These are phyloP conservation scores for Cutaneotrichosporon sp. DNA, from an alignment of 1,284 basidiomycete genomes.

Conservation along the genomic window DNA sequence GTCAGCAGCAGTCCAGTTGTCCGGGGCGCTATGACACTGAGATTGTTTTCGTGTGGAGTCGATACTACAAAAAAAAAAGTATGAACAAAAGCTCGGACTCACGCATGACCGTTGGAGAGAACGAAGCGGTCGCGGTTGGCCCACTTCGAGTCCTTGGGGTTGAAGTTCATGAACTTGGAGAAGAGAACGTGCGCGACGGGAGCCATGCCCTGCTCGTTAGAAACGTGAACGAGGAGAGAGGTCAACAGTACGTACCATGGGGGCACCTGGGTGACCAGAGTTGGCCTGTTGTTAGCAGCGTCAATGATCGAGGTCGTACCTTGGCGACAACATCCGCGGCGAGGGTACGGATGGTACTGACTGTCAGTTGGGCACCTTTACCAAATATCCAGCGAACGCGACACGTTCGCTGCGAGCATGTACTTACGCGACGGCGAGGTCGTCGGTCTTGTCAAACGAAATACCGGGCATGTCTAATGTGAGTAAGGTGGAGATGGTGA, in stretches of 20 bases:
- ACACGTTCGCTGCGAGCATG: neutral
- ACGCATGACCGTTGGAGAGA: constrained; percentile 51
- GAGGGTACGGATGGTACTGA: constrained; percentile 51
- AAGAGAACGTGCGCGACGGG: constrained; percentile 83
- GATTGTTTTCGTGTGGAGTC: no score
- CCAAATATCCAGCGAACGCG: no score
- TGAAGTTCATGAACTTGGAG: constrained; percentile 72
- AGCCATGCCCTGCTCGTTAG: constrained; percentile 59
- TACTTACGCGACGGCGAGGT: constrained; percentile 44
- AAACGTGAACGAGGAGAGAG: no score
- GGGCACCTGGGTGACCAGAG: constrained; percentile 88
- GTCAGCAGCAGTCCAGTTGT: no score
- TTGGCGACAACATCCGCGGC: constrained; percentile 52
- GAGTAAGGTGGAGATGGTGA: neutral
- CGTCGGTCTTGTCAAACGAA: constrained; percentile 51
- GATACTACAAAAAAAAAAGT: neutral
- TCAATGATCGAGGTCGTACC: constrained; percentile 50
- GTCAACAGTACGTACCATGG: constrained; percentile 60
- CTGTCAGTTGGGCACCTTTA: constrained; percentile 4
- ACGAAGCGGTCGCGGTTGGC: constrained; percentile 70
- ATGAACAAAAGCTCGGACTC: constrained; percentile 32
- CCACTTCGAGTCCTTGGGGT: constrained; percentile 85
- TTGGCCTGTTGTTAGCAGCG: constrained; percentile 63
- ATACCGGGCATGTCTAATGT: constrained; percentile 16
- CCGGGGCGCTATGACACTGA: no score